Evolutionary conservation across 345 rosid species (phyloP), one percentile per base, ranked within the genome.

Genomic region (Mercurialis annua): DNA sequence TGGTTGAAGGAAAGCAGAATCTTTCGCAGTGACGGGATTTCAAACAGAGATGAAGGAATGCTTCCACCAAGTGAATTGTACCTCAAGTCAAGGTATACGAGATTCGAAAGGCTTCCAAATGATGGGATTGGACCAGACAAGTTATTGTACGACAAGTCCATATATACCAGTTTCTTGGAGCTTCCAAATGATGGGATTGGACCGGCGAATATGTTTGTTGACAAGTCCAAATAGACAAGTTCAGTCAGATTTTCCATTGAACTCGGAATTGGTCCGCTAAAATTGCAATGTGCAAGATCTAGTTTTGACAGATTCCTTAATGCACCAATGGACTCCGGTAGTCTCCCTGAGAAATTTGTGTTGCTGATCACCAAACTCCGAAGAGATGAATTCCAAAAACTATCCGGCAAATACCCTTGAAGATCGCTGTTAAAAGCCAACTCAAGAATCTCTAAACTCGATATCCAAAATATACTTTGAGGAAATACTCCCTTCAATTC

Each of bases 321-420:
- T 6, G 54, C 62, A 0, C 76, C 72, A 1, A 81, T 72, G 40
- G 90, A 81, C 27, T 62, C 64, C 1, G 85, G 85, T 23, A 83
- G 11, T 3, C 20, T 7, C 24, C 85, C 83, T 0, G 78, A 71
- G 59, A 81, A 69, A 0, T 17, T 74, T 2, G 87, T 81, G 3
- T 4, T 0, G 9, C 69, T 31, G 11, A 83, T 79, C 18, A 20
- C 5, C 20, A 81, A 17, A 3, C 20, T 70, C 58, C 30, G 52
- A 26, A 85, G 74, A 65, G 81, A 72, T 23, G 10, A 6, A 64
- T 65, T 61, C 16, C 4, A 7, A 0, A 38, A 57, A 53, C 73
- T 64, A 0, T 64, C 31, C 0, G 77, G 69, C 43, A 81, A 43
- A 11, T 66, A 24, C 5, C 79, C 90, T 4, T 55, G 27, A 20